phyloP scores from a whole-genome alignment of 768 basidiomycete species.

The Mrakia blollopis region DNA sequence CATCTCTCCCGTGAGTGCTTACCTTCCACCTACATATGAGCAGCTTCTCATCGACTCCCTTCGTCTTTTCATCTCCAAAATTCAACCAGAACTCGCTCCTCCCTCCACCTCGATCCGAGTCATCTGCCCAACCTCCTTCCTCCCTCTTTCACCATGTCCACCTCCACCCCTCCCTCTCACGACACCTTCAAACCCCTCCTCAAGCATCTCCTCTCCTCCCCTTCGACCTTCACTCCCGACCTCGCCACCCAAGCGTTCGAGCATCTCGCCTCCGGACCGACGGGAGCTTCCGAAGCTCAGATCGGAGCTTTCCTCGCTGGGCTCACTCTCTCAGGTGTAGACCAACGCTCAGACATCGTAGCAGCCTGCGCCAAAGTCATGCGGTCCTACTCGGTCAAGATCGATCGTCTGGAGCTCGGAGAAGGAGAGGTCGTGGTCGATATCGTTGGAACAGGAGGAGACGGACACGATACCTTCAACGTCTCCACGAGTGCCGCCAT shows the following conservation, averaged over 20 bases:
- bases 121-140: neutral
- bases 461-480: slow-evolving; percentile 93
- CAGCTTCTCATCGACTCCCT: neutral
- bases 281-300: slow-evolving; percentile 50
- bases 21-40: neutral
- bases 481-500: slow-evolving; percentile 91
- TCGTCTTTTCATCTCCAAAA: neutral
- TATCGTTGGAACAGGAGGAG: slow-evolving; percentile 91
- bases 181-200: slow-evolving; percentile 74
- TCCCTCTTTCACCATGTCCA: neutral
- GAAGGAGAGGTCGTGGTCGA: slow-evolving; percentile 52
- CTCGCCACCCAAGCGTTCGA: slow-evolving; percentile 71
- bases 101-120: neutral
- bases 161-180: slow-evolving; percentile 50
- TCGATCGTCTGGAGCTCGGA: slow-evolving; percentile 56
- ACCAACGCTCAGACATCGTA: slow-evolving; percentile 68
- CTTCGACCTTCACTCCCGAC: slow-evolving; percentile 47
- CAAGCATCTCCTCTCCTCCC: slow-evolving; percentile 56
- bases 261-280: slow-evolving; percentile 49
- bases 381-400: slow-evolving; percentile 61
- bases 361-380: slow-evolving; percentile 73
- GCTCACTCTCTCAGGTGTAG: slow-evolving; percentile 71
- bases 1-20: neutral
- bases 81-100: neutral
- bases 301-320: slow-evolving; percentile 87